A percentile compares a stretch with the other conserved stretches of the same genome.
Conservation (phyloP, 352 stramenopile genomes). For the Elongisporangium undulatum region DNA sequence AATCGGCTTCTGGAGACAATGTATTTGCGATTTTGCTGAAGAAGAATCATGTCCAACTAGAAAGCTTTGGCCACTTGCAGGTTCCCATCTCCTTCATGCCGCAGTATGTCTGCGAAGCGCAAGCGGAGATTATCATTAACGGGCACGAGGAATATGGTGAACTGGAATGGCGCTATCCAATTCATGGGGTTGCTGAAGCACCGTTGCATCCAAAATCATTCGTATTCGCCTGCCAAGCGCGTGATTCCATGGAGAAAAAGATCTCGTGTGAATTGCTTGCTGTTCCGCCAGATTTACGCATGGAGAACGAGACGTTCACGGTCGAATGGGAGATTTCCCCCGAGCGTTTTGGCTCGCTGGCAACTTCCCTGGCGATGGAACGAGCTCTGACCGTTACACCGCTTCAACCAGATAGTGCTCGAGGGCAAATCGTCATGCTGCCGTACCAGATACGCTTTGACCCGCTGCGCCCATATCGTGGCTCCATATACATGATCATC, state of each 20-base stretch:
- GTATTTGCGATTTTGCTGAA: constrained; percentile 81
- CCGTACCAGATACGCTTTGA: constrained; percentile 76
- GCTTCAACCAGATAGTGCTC: constrained; percentile 7
- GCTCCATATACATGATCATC: constrained; percentile 68
- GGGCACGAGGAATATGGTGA: constrained; percentile 62
- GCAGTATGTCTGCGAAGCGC: constrained; percentile 55
- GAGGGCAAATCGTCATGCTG: constrained; percentile 12
- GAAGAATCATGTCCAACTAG: constrained; percentile 65
- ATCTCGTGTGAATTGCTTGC: constrained; percentile 61
- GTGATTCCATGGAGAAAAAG: constrained; percentile 60
- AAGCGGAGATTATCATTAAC: constrained; percentile 63
- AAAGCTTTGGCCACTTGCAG: constrained; percentile 81
- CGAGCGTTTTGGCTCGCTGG: constrained; percentile 48
- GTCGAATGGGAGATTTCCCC: constrained; percentile 62
- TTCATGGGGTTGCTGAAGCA: constrained; percentile 66
- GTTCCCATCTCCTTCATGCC: constrained; percentile 91
- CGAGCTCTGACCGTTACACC: constrained; percentile 42
- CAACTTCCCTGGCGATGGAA: constrained; percentile 39
- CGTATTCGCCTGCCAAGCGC: constrained; percentile 58
- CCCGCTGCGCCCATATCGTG: constrained; percentile 81
- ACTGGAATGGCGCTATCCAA: constrained; percentile 73
- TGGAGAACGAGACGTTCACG: constrained; percentile 40
- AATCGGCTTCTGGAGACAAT: constrained; percentile 2
- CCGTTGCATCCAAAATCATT: constrained; percentile 55
- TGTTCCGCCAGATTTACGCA: constrained; percentile 31